Conservation (phyloP, 2,329 filamentous ascomycete species). For the Aspergillus novoparasiticus region DNA sequence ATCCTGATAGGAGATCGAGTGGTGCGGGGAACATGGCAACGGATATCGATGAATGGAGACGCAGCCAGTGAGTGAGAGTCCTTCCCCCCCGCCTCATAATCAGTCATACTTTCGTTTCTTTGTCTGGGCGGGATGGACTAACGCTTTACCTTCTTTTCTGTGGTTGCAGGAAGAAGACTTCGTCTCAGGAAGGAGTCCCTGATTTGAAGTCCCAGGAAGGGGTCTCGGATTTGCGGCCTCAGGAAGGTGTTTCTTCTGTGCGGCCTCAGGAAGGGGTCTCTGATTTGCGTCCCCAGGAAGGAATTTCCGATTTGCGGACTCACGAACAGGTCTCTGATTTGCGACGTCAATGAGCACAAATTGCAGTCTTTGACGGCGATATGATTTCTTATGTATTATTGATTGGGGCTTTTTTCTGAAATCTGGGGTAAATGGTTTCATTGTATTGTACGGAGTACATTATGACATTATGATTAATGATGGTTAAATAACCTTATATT, state of each 20-base stretch:
- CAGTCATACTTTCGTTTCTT: neutral
- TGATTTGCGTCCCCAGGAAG: neutral
- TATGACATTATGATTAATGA: neutral
- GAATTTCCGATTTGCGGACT: neutral
- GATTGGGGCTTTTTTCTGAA: neutral
- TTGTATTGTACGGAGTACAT: neutral
- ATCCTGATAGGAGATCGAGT: slow-evolving; percentile 18
- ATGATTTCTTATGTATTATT: neutral
- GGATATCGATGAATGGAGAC: slow-evolving; percentile 50
- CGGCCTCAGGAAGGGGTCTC: neutral
- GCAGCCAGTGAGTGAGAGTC: neutral
- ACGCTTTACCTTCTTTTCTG: neutral
- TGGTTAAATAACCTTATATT: neutral
- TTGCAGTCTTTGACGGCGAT: neutral
- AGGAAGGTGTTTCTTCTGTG: no score
- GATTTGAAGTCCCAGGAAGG: neutral
- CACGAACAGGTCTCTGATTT: neutral
- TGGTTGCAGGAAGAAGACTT: neutral
- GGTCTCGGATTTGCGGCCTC: neutral
- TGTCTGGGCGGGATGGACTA: neutral
- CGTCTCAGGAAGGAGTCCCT: neutral
- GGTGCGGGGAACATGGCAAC: slow-evolving; percentile 30
- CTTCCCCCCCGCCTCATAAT: no score
- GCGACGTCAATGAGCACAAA: neutral
- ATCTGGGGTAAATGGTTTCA: neutral